Evolutionary conservation across 495 filamentous ascomycete genomes (phyloP).

Genomic region (Acidomyces sp.): DNA sequence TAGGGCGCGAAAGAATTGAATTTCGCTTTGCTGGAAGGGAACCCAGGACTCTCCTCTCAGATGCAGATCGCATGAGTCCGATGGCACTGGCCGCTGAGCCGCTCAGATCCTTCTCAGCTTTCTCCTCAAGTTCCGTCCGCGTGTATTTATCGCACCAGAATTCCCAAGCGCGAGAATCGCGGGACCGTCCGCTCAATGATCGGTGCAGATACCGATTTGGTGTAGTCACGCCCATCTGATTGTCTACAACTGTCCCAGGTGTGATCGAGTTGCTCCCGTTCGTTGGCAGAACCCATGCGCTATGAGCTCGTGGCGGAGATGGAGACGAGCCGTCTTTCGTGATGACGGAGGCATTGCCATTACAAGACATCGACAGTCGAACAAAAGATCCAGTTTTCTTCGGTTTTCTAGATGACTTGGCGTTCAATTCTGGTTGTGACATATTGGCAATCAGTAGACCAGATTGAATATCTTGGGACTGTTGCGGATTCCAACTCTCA

Average conservation of each 20-base stretch:
- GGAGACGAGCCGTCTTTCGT: constrained; percentile 48
- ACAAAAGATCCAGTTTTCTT: constrained; percentile 37
- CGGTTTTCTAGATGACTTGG: too few relatives aligned
- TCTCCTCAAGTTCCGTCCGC: constrained; percentile 55
- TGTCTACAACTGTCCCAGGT: neutral
- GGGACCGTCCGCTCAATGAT: constrained; percentile 49
- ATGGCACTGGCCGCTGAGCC: constrained; percentile 62
- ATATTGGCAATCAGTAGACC: too few relatives aligned
- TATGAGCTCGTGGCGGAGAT: constrained; percentile 48
- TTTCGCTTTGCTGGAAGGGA: constrained; percentile 46
- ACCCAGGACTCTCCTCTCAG: constrained; percentile 36
- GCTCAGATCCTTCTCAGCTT: constrained; percentile 57
- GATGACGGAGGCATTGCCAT: constrained; percentile 71
- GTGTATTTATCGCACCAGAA: constrained; percentile 63
- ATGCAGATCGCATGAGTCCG: constrained; percentile 51
- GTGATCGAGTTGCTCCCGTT: neutral
- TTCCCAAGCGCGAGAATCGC: constrained; percentile 76
- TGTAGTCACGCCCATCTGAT: constrained; percentile 26
- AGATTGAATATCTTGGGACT: too few relatives aligned
- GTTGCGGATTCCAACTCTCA: too few relatives aligned
- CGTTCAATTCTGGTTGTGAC: too few relatives aligned
- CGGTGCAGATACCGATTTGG: constrained; percentile 38
- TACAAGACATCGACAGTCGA: constrained; percentile 59
- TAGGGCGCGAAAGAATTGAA: constrained; percentile 19
- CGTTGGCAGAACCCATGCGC: neutral